Conservation (phyloP, 1,139 yeast genomes). For the Nakaseomyces kungkrabaensis region DNA sequence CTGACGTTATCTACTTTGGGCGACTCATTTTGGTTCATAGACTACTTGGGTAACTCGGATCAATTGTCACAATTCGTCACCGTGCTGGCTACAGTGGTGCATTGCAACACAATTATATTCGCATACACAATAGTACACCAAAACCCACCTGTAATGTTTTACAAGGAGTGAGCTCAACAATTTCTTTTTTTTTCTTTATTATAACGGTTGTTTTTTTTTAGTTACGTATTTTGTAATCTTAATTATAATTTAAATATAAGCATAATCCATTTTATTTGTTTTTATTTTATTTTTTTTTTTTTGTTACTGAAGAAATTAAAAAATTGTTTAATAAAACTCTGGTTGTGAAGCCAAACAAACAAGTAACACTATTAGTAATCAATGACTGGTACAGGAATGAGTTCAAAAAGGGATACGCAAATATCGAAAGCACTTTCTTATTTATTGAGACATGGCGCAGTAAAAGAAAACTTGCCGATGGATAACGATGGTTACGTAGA, state of each 20-base stretch:
- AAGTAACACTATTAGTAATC: no score
- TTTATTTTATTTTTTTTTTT: no score
- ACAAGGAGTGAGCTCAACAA: background rate
- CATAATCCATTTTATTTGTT: no score
- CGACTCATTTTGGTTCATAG: background rate
- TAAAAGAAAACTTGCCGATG: slow-evolving; percentile 54
- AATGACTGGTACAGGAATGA: background rate
- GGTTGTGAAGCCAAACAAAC: no score
- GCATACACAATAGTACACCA: slow-evolving; percentile 1
- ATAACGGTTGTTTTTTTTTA: background rate
- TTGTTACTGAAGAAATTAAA: background rate
- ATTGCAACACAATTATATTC: slow-evolving; percentile 1
- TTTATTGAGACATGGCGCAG: slow-evolving; percentile 76
- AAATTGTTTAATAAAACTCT: background rate
- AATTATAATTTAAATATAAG: no score
- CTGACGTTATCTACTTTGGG: slow-evolving; percentile 1
- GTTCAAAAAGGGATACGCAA: slow-evolving; percentile 36
- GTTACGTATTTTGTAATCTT: no score
- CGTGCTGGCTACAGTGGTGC: background rate
- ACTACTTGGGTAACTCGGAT: slow-evolving; percentile 1
- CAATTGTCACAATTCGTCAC: slow-evolving; percentile 1
- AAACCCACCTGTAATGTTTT: background rate
- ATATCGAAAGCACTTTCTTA: slow-evolving; percentile 71
- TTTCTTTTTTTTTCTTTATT: background rate
- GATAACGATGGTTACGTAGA: slow-evolving; percentile 58